A percentile compares a stretch with the other conserved stretches of the same genome.
Evolutionary conservation across 768 basidiomycete species (phyloP).

Genomic region (Trametes maxima): DNA sequence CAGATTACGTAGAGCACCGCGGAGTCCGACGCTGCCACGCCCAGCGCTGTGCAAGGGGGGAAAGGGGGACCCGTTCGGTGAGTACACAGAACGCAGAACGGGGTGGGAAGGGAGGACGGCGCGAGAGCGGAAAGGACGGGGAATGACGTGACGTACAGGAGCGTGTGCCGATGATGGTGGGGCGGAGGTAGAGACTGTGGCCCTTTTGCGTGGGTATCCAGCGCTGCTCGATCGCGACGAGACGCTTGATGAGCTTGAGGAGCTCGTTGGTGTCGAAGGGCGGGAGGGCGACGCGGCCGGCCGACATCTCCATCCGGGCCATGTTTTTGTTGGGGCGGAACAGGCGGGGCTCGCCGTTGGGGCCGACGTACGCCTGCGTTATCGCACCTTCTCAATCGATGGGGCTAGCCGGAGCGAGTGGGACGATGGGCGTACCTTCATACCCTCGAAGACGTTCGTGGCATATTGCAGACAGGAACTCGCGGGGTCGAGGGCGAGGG

Average conservation of each 20-base stretch:
- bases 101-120: neutral
- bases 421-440: slow-evolving; percentile 52
- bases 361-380: slow-evolving; percentile 63
- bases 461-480: slow-evolving; percentile 64
- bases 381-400: neutral
- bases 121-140: too few relatives aligned
- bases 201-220: slow-evolving; percentile 83
- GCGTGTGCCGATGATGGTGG: slow-evolving; percentile 63
- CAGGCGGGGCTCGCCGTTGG: slow-evolving; percentile 71
- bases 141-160: slow-evolving; percentile 35
- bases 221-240: slow-evolving; percentile 70
- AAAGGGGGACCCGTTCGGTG: neutral
- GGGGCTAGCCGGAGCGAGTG: neutral
- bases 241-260: slow-evolving; percentile 58
- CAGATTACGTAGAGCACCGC: slow-evolving; percentile 87
- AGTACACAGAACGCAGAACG: neutral
- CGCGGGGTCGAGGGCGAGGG: slow-evolving; percentile 58
- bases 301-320: slow-evolving; percentile 72
- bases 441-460: slow-evolving; percentile 61
- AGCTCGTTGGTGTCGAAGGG: slow-evolving; percentile 50
- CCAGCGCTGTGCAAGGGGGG: slow-evolving; percentile 42
- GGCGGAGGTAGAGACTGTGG: slow-evolving; percentile 86
- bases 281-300: slow-evolving; percentile 72
- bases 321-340: slow-evolving; percentile 89
- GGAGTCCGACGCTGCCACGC: slow-evolving; percentile 75